Conservation (phyloP, 345 rosid species). For the Arabidopsis thaliana region TAIR10.1 NC_003076.8:22181501-22182000, state of each 20-base stretch:
- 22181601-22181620: too few species aligned
- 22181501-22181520: slow-evolving; percentile 96
- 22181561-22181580: neutral
- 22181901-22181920: slow-evolving; percentile 95
- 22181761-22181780: slow-evolving; percentile 93
- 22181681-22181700: neutral
- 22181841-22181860: neutral
- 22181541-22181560: neutral
- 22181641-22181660: neutral
- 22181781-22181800: slow-evolving; percentile 99
- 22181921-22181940: slow-evolving; percentile 96
- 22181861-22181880: neutral
- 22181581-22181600: neutral
- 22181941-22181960: slow-evolving; percentile 95
- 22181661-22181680: neutral
- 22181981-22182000: neutral
- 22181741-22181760: slow-evolving; percentile 79
- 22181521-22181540: slow-evolving; percentile 83
- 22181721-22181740: slow-evolving; percentile 77
- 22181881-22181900: slow-evolving; percentile 98
- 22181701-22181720: slow-evolving; percentile 58
- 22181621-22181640: too few species aligned
- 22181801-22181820: slow-evolving; percentile 28
- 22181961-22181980: slow-evolving; percentile 18
- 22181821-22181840: slow-evolving; percentile 13